Evolutionary conservation across 495 filamentous ascomycete genomes (phyloP), one percentile per base, ranked within the genome.

Genomic region (Aspergillus cavernicola): DNA sequence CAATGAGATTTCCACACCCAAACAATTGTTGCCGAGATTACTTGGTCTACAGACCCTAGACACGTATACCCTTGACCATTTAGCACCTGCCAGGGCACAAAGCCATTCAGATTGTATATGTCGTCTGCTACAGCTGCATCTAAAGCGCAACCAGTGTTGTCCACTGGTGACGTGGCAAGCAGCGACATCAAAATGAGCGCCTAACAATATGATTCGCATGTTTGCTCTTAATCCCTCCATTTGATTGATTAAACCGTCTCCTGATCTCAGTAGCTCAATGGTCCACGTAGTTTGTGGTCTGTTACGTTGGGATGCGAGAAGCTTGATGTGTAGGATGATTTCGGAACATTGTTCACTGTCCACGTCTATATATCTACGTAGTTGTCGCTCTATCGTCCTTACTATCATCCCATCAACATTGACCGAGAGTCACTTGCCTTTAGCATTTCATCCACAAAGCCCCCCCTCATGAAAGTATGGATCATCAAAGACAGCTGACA

Each of bases 161-260:
- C 62, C 57, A 52, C 32, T 50, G 42, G 63, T 74, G 69, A 74
- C 69, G 69, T 74, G 71, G 68, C 71, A 70, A 58, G 60, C 60
- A 54, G 53, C 51, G 59, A 61, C 46, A 53, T 57, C 60, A 52
- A 50, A 20, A 43, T 59, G 58, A 67, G 50, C 53, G 48, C 47
- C 54, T 50, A 57, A 57, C 61, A 60, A 56, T 56, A 46, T 41
- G 58, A 56, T 58, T 57, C 38, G 43, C 35, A 57, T 58, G 53
- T 57, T 56, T 57, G 52, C 47, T 52, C 42, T 60, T 47, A 45
- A 35, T 46, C 59, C 49, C 53, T 61, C 50, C 26, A 35, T 29
- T 42, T 28, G 37, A 52, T 51, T 55, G 60, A 66, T 54, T 49
- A 59, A 60, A 36, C 51, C 53, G 50, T 45, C 50, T 13, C 15